Conservation (phyloP, 2,329 filamentous ascomycete species). For the Cordyceps pruinosa region DNA sequence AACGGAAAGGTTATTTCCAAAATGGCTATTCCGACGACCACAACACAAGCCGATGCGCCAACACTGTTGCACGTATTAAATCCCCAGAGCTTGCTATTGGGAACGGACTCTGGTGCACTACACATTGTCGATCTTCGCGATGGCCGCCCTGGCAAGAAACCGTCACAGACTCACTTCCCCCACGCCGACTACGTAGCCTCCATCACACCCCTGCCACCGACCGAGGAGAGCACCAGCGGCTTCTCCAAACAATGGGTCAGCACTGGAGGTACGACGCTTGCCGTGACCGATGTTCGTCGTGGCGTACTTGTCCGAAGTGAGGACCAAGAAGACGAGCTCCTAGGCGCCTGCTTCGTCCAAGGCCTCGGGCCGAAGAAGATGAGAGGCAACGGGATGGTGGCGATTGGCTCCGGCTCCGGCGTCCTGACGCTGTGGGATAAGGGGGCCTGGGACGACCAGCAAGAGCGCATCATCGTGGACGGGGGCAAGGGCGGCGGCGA, state of each 20-base stretch:
- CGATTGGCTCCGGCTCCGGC: constrained; percentile 69
- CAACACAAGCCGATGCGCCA: constrained; percentile 59
- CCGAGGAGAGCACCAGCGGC: constrained; percentile 74
- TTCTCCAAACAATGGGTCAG: constrained; percentile 93
- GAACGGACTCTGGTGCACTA: constrained; percentile 81
- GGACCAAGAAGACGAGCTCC: constrained; percentile 87
- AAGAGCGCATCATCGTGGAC: constrained; percentile 78
- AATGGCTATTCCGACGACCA: constrained; percentile 61
- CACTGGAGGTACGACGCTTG: constrained; percentile 84
- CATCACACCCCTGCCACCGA: constrained; percentile 73
- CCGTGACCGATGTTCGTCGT: constrained; percentile 79
- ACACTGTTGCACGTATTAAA: constrained; percentile 77
- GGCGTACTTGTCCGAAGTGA: constrained; percentile 85
- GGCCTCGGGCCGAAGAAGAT: constrained; percentile 63
- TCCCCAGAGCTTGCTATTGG: constrained; percentile 80
- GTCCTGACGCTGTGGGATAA: constrained; percentile 90
- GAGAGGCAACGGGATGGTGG: constrained; percentile 65
- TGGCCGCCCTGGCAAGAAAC: constrained; percentile 50
- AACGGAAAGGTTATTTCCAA: constrained; percentile 72
- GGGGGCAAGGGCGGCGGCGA: constrained; percentile 57
- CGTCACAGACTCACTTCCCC: constrained; percentile 73
- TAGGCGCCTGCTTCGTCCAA: constrained; percentile 72
- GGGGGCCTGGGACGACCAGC: constrained; percentile 91
- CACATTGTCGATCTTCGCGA: constrained; percentile 81
- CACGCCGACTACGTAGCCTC: constrained; percentile 93